Evolutionary conservation across 176 grass and related monocot species (phyloP).

Genomic region (Microstegium vimineum): DNA sequence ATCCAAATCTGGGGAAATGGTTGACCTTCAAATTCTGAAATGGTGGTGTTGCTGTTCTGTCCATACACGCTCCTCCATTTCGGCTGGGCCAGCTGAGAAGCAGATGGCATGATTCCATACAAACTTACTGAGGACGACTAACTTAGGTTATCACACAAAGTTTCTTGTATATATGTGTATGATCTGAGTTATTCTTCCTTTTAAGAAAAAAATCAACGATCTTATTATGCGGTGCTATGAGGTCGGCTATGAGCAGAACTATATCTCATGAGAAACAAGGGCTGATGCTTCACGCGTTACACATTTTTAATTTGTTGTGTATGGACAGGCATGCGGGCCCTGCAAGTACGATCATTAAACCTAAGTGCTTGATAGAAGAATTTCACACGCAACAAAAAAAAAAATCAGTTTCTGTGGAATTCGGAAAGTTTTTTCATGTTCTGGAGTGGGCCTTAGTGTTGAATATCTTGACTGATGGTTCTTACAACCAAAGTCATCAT

Average conservation of each 20-base stretch:
- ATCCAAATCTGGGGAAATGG: conserved; percentile 35
- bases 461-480: no score
- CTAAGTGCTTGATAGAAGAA: not conserved
- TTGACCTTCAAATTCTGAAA: conserved; percentile 22
- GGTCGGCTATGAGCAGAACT: not conserved
- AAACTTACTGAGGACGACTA: not conserved
- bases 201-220: not conserved
- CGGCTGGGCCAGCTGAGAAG: conserved; percentile 1
- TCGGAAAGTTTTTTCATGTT: no score
- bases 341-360: not conserved
- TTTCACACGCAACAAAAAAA: not conserved
- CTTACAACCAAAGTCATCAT: no score
- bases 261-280: not conserved
- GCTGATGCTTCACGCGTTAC: not conserved
- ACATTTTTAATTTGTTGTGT: not conserved
- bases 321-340: not conserved
- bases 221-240: not conserved
- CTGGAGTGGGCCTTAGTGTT: no score
- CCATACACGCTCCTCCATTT: not conserved
- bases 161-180: conserved; percentile 6
- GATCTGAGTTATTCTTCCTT: not conserved
- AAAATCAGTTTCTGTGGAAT: not conserved
- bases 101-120: conserved; percentile 2
- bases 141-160: not conserved
- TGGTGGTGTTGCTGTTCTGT: not conserved